Base-by-base conservation (phyloP, 2,329 filamentous ascomycete genomes). In the Coniochaeta sp. region DNA sequence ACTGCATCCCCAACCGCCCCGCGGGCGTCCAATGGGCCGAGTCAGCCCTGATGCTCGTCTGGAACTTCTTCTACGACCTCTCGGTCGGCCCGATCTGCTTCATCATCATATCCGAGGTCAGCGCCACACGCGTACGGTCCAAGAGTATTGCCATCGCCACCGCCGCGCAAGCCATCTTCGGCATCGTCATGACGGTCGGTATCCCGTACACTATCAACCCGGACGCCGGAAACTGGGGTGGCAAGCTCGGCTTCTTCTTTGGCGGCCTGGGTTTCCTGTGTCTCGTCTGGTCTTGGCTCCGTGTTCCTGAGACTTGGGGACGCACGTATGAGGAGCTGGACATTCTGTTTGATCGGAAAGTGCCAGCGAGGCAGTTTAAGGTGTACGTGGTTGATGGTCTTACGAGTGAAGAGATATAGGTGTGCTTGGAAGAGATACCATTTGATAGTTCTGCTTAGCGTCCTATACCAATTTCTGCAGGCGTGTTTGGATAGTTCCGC, bases 351-450 rank as follows among this genome's bases (percentile, higher is more conserved):
- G 85, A 88, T 59, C 89, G 74, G 67, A 90, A 82, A 64, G 81
- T 85, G 24, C 87, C 89, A 68, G 90, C 88, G 40, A 90, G 78
- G 16, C 84, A 85, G 81, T 88, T 90, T 61, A 83, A 79, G 61
- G 79, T 78, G 72, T 81, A 84, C 7, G 89, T 73, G 16, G 26
- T 64, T 24, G 61, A 63, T 36, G 52, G 44, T 5, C n/a, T 57
- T 31, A 34, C 54, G 19, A 11, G 17, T 4, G 54, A 55, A 16
- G 52, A 57, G 34, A 34, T 7, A 26, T 57, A 14, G 17, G 24
- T n/a, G 38, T 40, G 24, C 31, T 8, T 3, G 14, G 24, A 14
- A n/a, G 14, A 14, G 24, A 52, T 52, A 52, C 26, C 47, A 22
- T 22, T 28, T 52, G 24, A 7, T n/a, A 5, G 3, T 38, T 38